These are phyloP conservation scores for Flagelloscypha sp. DNA, from an alignment of 768 basidiomycete species.

Conservation along the genomic window DNA sequence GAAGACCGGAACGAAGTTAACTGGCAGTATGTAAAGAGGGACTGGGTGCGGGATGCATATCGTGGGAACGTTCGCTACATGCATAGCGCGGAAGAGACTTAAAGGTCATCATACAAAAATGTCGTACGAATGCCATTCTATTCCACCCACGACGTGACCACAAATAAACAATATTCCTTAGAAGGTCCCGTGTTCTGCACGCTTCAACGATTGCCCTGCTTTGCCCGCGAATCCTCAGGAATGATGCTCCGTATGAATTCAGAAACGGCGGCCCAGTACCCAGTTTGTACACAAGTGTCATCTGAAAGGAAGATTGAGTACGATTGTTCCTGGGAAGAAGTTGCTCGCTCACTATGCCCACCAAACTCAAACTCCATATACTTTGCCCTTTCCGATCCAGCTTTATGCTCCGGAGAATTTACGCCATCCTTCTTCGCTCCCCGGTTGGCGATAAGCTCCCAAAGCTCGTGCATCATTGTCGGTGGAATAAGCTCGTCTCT, in stretches of 20 bases:
- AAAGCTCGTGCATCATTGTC: slow-evolving; percentile 50
- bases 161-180: too few relatives aligned
- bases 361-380: slow-evolving; percentile 50
- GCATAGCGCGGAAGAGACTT: too few relatives aligned
- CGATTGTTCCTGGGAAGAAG: background rate
- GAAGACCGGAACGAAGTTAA: too few relatives aligned
- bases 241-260: slow-evolving; percentile 36
- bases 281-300: slow-evolving; percentile 47
- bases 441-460: slow-evolving; percentile 52
- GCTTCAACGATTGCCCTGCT: too few relatives aligned
- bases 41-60: too few relatives aligned
- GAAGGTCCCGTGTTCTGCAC: too few relatives aligned
- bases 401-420: slow-evolving; percentile 32
- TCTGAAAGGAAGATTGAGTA: slow-evolving; percentile 22
- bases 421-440: slow-evolving; percentile 35
- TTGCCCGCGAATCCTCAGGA: too few relatives aligned
- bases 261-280: slow-evolving; percentile 45
- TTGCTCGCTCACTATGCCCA: slow-evolving; percentile 38
- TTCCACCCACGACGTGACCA: too few relatives aligned
- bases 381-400: slow-evolving; percentile 44
- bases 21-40: too few relatives aligned
- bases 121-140: too few relatives aligned
- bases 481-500: slow-evolving; percentile 43
- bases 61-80: too few relatives aligned
- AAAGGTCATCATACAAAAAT: too few relatives aligned